Evolutionary conservation across 1,139 yeast genomes (phyloP).

Genomic region (Sugiyamaella neomexicana): DNA sequence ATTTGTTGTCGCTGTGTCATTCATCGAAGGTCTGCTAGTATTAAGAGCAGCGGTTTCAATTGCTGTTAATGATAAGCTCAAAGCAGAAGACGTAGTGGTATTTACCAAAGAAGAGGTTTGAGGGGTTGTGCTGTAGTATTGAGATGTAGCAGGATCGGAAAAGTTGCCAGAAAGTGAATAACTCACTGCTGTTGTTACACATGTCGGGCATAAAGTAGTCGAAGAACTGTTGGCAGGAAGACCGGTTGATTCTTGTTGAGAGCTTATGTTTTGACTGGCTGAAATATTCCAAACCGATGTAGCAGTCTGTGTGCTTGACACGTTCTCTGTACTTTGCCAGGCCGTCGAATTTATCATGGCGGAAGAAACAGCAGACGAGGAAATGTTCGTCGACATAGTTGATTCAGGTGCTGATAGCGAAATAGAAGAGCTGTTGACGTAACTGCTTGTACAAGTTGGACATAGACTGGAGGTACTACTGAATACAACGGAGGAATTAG

Average conservation of each 20-base stretch:
- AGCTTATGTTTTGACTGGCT: too few relatives aligned
- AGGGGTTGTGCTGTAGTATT: not conserved
- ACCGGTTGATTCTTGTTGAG: not conserved
- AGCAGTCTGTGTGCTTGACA: too few relatives aligned
- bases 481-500: not conserved
- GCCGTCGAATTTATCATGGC: too few relatives aligned
- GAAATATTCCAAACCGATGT: too few relatives aligned
- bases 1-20: not conserved
- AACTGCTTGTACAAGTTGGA: not conserved
- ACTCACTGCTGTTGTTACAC: not conserved
- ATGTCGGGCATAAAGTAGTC: not conserved
- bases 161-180: not conserved
- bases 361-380: too few relatives aligned
- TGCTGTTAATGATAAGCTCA: not conserved
- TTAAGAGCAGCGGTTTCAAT: not conserved
- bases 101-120: not conserved
- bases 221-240: not conserved
- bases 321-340: too few relatives aligned
- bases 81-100: not conserved
- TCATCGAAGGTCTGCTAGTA: not conserved
- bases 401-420: not conserved
- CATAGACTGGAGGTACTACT: not conserved
- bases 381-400: too few relatives aligned
- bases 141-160: not conserved
- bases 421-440: not conserved